Evolutionary conservation across 169 alveolate genomes (phyloP).

Genomic region (Plasmodium gallinaceum): DNA sequence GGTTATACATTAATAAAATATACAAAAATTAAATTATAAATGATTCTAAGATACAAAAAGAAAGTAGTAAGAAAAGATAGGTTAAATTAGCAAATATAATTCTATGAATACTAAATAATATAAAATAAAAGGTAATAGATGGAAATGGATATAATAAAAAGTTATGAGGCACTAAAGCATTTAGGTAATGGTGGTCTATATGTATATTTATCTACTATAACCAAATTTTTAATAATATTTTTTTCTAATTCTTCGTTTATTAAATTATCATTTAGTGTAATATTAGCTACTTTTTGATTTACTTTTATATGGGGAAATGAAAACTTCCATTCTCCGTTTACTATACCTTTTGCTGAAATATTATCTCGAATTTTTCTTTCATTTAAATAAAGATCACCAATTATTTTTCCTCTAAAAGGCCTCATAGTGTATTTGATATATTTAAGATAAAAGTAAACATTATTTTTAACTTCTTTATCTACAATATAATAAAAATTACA

Average conservation of each 20-base stretch:
- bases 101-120: too few relatives aligned
- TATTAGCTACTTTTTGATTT: slow-evolving; percentile 25
- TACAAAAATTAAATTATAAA: too few relatives aligned
- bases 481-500: slow-evolving; percentile 60
- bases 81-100: background rate
- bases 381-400: slow-evolving; percentile 80
- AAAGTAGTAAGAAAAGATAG: background rate
- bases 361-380: slow-evolving; percentile 78
- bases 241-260: background rate
- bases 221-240: slow-evolving; percentile 7
- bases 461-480: slow-evolving; percentile 59
- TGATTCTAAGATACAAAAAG: background rate
- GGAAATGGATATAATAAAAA: background rate
- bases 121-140: background rate
- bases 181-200: slow-evolving; percentile 62
- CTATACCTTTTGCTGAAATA: slow-evolving; percentile 82
- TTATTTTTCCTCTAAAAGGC: slow-evolving; percentile 84
- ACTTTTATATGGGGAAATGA: slow-evolving; percentile 76
- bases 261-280: slow-evolving; percentile 3
- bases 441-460: slow-evolving; percentile 17
- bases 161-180: background rate
- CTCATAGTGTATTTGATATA: slow-evolving; percentile 59
- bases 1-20: too few relatives aligned
- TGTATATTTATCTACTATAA: slow-evolving; percentile 24
- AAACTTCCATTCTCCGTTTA: slow-evolving; percentile 86